Base-by-base conservation (phyloP, 2,329 filamentous ascomycete genomes). In the Magnaporthales sp. region DNA sequence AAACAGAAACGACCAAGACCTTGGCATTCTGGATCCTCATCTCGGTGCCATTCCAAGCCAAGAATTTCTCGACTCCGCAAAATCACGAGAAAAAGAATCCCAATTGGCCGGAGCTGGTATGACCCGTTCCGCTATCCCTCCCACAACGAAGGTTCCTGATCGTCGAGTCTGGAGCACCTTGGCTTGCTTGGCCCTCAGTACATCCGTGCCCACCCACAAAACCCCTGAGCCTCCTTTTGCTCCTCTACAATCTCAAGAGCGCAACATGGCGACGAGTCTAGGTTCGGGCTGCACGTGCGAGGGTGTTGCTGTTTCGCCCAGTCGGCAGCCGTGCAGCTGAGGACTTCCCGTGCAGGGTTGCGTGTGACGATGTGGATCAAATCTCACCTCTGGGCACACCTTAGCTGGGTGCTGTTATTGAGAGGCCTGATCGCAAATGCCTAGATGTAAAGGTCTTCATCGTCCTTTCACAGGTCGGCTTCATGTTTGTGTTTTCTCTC, bases 131-230 rank as follows among this genome's bases (percentile, higher is more conserved):
- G 22, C 19, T 19, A 29, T 24, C 61, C 26, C 60, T 31, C 9
- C 60, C 24, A 27, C 60, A 24, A 32, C 62, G n/a, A n/a, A n/a
- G 31, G 22, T 64, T 51, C 38, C 27, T 64, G 63, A 64, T 64
- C 63, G 22, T 24, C 31, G 26, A 29, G 22, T 24, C 63, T 64
- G 63, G 31, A n/a, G 63, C 38, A 64, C 22, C 63, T 64, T 64
- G 63, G 63, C 63, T 64, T 46, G 22, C 63, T 64, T 64, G 63
- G 63, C 63, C 26, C n/a, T n/a, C 22, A 62, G 4, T 24, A n/a
- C 51, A 56, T 56, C 7, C 54, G 54, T 26, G 54, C 11, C 54
- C 54, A 58, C 54, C 54, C 24, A 26, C 2, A 58, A 58, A 26
- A 2, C 51, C 32, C 51, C 51, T 56, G 51, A 24, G 32, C n/a